Evolutionary conservation across 805 yeast species (phyloP), one percentile per base, ranked within the genome.

Genomic region (Pichia deserticola): DNA sequence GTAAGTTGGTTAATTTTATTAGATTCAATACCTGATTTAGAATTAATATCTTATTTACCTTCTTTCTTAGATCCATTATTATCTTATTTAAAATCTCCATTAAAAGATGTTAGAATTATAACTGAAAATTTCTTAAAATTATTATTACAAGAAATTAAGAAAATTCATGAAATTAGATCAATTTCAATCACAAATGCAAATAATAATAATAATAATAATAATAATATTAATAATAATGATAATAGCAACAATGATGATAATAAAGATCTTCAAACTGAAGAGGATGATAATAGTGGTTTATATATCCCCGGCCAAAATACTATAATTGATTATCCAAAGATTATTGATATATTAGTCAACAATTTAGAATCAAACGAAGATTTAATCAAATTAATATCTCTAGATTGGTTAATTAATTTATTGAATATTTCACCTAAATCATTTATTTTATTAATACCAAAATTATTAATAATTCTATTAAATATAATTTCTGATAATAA

Each of bases 1-100:
- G 92, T 93, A 11, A 87, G 95, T 46, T 93, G 99, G 99, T 75
- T 93, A 44, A 85, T 89, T 55, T 77, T 93, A n/a, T 72, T 93
- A 44, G 93, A 92, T 65, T 89, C 93, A 10, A 88, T 90, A 7
- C 98, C 99, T 0, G 95, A 92, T 47, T 72, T 92, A 48, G 97
- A 92, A 58, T 71, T 93, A 51, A 81, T 93, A 20, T 78, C 95
- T 0, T 93, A 86, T 62, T 71, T 93, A 44, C 97, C 99, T 1
- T 86, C 90, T 37, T 89, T 93, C 62, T 71, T 93, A 38, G 93
- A 89, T 44, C 97, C 93, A 0, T 70, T 92, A 53, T 72, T 92
- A 42, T 76, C 82, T 20, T 92, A 88, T 59, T 71, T 92, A 43
- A 86, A 87, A 55, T 92, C 87, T 57, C 75, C 92, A 2, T 89